Percentiles rank a stretch among this genome's conserved stretches.
phyloP scores from a whole-genome alignment of 371 early-diverging fungal genomes.

The Mucor indicus region DNA sequence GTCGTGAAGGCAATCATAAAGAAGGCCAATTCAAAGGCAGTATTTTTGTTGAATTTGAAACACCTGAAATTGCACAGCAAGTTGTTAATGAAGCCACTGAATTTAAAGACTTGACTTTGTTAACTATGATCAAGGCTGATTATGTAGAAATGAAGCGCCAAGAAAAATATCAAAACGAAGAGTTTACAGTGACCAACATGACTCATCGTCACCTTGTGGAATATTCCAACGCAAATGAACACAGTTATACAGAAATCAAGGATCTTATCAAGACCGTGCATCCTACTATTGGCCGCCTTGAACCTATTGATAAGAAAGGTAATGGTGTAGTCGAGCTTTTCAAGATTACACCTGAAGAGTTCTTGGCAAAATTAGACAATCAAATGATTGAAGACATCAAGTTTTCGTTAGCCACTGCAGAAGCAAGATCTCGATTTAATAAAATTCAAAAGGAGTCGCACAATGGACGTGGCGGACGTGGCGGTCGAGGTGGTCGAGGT shows the following conservation, averaged over 20 bases:
- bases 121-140: slow-evolving; percentile 36
- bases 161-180: slow-evolving; percentile 28
- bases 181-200: neutral
- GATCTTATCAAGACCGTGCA: slow-evolving; percentile 12
- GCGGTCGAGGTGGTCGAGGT: slow-evolving; percentile 24
- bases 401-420: slow-evolving; percentile 14
- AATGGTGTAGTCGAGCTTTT: slow-evolving; percentile 33
- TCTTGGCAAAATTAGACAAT: slow-evolving; percentile 24
- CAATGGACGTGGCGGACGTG: slow-evolving; percentile 17
- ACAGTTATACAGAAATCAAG: slow-evolving; percentile 27
- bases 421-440: slow-evolving; percentile 19
- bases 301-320: slow-evolving; percentile 14
- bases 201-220: slow-evolving; percentile 25
- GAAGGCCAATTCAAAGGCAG: slow-evolving; percentile 34
- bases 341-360: slow-evolving; percentile 31
- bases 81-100: slow-evolving; percentile 17
- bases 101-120: slow-evolving; percentile 15
- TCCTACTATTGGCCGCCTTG: slow-evolving; percentile 15
- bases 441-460: slow-evolving; percentile 16
- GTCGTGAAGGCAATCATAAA: slow-evolving; percentile 31
- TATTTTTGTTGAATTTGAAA: slow-evolving; percentile 47
- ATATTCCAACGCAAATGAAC: slow-evolving; percentile 27
- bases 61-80: slow-evolving; percentile 21
- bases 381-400: slow-evolving; percentile 21
- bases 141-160: slow-evolving; percentile 40